Percentiles rank a stretch among this genome's conserved stretches.
phyloP scores from a whole-genome alignment of 2,329 filamentous ascomycete genomes.

The Hypoxylon sp. region DNA sequence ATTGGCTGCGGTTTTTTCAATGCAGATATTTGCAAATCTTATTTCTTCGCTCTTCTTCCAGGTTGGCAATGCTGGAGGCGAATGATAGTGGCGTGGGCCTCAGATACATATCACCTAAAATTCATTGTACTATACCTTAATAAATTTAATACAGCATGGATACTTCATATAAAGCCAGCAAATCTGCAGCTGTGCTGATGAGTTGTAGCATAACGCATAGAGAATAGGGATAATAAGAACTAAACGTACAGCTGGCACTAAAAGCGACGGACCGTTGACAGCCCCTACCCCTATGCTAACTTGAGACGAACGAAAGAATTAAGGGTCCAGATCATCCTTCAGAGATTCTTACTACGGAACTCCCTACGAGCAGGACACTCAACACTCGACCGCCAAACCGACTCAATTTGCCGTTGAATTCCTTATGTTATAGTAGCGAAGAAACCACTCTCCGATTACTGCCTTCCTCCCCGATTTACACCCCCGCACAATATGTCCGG shows the following conservation, averaged over 20 bases:
- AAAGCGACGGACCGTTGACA: constrained; percentile 23
- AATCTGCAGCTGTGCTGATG: background rate
- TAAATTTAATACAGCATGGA: background rate
- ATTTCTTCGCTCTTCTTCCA: no score
- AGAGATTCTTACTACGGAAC: constrained; percentile 6
- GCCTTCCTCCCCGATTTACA: constrained; percentile 8
- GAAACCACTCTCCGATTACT: background rate
- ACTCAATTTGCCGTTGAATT: constrained; percentile 11
- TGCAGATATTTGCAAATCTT: no score
- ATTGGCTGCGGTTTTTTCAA: no score
- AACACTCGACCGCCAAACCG: constrained; percentile 15
- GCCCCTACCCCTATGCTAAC: constrained; percentile 11
- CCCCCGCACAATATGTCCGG: constrained; percentile 62
- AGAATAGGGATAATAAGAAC: constrained; percentile 28
- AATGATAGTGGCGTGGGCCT: background rate
- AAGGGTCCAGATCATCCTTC: constrained; percentile 4
- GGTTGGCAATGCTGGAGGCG: background rate
- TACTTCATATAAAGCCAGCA: background rate
- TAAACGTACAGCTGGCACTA: constrained; percentile 10
- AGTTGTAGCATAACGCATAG: background rate
- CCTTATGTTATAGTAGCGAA: constrained; percentile 36
- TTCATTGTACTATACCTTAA: background rate
- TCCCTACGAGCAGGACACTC: constrained; percentile 26
- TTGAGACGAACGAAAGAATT: constrained; percentile 20
- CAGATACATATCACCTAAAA: background rate